Percentiles rank a stretch among this genome's conserved stretches.
phyloP scores from a whole-genome alignment of 176 grass and related monocot genomes.

The Hordeum marinum region DNA sequence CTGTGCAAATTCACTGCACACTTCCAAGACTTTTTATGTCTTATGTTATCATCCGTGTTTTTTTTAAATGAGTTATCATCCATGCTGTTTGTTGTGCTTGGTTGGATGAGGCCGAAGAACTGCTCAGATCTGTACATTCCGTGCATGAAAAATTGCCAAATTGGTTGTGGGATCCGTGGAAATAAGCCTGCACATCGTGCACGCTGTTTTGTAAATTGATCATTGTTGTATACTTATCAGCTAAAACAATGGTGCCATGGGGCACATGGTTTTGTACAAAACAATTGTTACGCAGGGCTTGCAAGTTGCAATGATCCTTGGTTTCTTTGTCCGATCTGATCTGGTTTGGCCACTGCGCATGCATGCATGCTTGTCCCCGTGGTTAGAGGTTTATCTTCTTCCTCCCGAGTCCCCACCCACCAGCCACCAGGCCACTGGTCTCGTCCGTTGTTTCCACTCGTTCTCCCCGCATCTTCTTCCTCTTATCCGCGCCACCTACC shows the following conservation, averaged over 20 bases:
- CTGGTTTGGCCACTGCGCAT: not conserved
- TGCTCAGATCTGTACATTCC: not conserved
- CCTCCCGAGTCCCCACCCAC: not conserved
- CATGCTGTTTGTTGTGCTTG: not conserved
- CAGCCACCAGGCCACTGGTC: not conserved
- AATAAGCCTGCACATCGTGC: conserved; percentile 24
- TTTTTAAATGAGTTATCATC: too few relatives aligned
- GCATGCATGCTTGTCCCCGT: not conserved
- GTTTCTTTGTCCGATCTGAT: not conserved
- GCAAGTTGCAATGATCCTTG: too few relatives aligned
- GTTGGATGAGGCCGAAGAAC: not conserved
- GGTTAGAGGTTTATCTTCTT: not conserved
- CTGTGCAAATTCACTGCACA: not conserved
- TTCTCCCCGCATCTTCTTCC: not conserved
- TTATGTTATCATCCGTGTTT: not conserved
- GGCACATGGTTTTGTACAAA: conserved; percentile 3
- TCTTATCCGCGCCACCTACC: not conserved
- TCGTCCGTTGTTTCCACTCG: not conserved
- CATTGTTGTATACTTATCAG: conserved; percentile 6
- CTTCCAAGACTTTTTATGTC: not conserved
- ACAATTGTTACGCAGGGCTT: not conserved
- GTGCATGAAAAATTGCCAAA: not conserved
- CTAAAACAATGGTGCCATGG: not conserved
- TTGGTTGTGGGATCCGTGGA: not conserved
- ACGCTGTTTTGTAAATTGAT: conserved; percentile 16